Base-by-base conservation (phyloP, 805 yeast genomes). In the Tetrapisispora nanseiensis region DNA sequence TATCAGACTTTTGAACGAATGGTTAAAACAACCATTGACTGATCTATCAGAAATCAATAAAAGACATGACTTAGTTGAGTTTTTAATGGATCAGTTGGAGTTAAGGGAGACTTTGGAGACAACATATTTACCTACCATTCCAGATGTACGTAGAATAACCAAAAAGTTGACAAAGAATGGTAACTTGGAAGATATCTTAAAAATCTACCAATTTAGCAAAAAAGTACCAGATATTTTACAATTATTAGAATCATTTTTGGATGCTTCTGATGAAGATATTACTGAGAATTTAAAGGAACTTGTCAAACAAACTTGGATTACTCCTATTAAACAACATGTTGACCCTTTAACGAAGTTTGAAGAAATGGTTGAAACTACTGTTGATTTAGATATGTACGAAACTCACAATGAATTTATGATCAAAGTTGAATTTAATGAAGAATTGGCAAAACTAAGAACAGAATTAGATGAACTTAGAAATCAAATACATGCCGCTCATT, bases 21-120 rank as follows among this genome's bases (percentile, higher is more conserved):
- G 98, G 98, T 70, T 92, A 46, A 92, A 90, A 56, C 98, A 92
- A 62, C 99, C 99, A 1, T 70, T 92, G 38, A 80, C 95, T 41
- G 77, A 78, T 49, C 56, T 72, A 10, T 55, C 51, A 0, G 76
- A 70, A 39, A 87, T 92, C 31, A 60, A 65, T 31, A 69, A 77
- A 34, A 72, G 99, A 39, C 96, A 85, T 49, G 60, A 67, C 7
- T 65, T 92, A 39, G 95, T 90, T n/a, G 82, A 77, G 22, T 71
- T 74, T 45, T 64, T 92, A 49, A 69, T 84, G n/a, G 74, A 80
- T 26, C 84, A 87, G 51, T 63, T 86, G 6, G 76, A 75, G 48
- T 56, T 82, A 41, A 71, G 95, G 45, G 75, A 79, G 11, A 67
- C 71, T 19, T 59, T 89, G 33, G 82, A 80, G 48, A 78, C 76